Conservation (phyloP, 2,329 filamentous ascomycete species). For the Ophiostoma sp. region DNA sequence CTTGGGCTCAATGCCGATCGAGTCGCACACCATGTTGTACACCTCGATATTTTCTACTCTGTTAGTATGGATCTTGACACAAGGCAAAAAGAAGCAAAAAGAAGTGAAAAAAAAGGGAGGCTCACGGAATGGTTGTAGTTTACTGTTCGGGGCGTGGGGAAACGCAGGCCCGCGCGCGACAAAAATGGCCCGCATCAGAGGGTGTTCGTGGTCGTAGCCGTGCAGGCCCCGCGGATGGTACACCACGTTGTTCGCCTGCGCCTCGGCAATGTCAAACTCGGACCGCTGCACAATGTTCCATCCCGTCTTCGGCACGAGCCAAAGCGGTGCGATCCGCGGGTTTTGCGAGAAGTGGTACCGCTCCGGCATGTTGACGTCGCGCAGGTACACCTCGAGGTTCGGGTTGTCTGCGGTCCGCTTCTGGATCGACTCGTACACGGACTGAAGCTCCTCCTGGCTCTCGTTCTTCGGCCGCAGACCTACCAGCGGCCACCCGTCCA, state of each 20-base stretch:
- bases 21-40: constrained; percentile 92
- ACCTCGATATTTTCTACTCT: constrained; percentile 80
- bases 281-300: constrained; percentile 82
- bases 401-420: constrained; percentile 56
- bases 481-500: constrained; percentile 90
- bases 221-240: constrained; percentile 84
- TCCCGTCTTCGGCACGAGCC: constrained; percentile 86
- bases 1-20: constrained; percentile 63
- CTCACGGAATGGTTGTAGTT: constrained; percentile 65
- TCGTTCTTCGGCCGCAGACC: constrained; percentile 75
- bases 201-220: constrained; percentile 91
- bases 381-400: constrained; percentile 80
- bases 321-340: constrained; percentile 83
- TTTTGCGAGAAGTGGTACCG: constrained; percentile 89
- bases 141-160: constrained; percentile 74
- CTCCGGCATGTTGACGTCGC: constrained; percentile 81
- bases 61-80: neutral
- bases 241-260: constrained; percentile 54
- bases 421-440: constrained; percentile 58
- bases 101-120: no score
- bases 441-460: constrained; percentile 50
- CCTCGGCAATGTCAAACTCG: constrained; percentile 70
- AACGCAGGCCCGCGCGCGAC: constrained; percentile 89
- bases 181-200: constrained; percentile 94
- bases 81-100: neutral